Evolutionary conservation across 495 filamentous ascomycete genomes (phyloP).

Genomic region (Talaromyces nanjingensis): DNA sequence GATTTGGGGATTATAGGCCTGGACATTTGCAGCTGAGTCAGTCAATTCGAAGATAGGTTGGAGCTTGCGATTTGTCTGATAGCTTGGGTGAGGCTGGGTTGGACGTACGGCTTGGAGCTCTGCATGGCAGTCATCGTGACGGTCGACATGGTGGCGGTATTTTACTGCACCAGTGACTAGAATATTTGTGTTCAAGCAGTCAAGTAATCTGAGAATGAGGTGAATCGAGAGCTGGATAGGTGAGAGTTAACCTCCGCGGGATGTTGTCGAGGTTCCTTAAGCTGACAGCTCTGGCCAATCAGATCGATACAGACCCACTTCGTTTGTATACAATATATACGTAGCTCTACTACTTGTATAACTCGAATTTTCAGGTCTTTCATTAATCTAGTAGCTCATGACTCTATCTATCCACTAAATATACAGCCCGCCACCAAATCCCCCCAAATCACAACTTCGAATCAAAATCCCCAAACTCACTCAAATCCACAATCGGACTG

Average conservation of each 20-base stretch:
- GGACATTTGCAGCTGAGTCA: too few relatives aligned
- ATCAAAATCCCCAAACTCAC: constrained; percentile 74
- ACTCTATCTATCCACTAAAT: constrained; percentile 1
- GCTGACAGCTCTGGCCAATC: constrained; percentile 4
- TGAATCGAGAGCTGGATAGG: background rate
- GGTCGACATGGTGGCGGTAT: constrained; percentile 58
- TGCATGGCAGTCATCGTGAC: constrained; percentile 62
- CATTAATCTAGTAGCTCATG: background rate
- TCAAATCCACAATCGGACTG: constrained; percentile 63
- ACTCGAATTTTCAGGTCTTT: background rate
- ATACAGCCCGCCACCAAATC: background rate
- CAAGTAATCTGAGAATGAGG: background rate
- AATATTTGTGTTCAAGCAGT: background rate
- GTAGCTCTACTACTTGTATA: background rate
- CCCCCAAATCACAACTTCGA: constrained; percentile 52
- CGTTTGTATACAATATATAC: background rate
- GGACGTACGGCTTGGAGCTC: constrained; percentile 56
- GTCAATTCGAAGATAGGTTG: too few relatives aligned
- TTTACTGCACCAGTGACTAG: background rate
- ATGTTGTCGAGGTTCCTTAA: background rate
- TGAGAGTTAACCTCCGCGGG: background rate
- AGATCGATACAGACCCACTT: background rate
- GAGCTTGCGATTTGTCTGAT: constrained; percentile 2
- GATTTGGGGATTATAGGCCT: constrained; percentile 67
- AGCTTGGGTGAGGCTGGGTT: background rate